Conservation (phyloP, 148 eudicot genomes). For the Pharnaceum exiguum region DNA sequence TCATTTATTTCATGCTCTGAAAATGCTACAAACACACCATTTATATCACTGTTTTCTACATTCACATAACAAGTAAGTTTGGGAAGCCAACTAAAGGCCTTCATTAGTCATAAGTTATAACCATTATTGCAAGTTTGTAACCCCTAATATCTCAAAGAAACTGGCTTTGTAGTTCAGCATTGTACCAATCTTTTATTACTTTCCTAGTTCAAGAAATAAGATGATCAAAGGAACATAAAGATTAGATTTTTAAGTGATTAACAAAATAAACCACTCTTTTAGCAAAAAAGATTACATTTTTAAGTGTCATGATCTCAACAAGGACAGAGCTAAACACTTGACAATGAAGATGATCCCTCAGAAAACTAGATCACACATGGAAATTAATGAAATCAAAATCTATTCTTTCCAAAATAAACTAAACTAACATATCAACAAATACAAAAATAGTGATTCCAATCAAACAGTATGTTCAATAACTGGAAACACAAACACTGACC, state of each 20-base stretch:
- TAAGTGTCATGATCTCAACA: background rate
- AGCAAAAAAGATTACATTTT: background rate
- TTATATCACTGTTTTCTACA: constrained; percentile 1
- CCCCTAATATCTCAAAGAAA: too few species aligned
- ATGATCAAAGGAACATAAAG: too few species aligned
- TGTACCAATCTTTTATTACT: too few species aligned
- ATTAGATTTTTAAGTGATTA: too few species aligned
- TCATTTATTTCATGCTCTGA: background rate
- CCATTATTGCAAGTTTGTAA: too few species aligned
- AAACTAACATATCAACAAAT: background rate
- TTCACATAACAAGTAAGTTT: too few species aligned
- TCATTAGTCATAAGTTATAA: background rate
- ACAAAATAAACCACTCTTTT: background rate
- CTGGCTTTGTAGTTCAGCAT: too few species aligned
- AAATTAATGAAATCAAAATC: background rate
- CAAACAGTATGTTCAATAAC: constrained; percentile 11
- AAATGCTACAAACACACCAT: background rate
- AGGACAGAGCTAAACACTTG: background rate
- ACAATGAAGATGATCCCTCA: background rate
- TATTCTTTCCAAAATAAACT: background rate
- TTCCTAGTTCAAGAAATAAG: too few species aligned
- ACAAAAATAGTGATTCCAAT: constrained; percentile 9
- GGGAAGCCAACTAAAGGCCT: too few species aligned
- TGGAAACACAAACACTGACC: constrained; percentile 28
- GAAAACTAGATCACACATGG: background rate